Evolutionary conservation across 192 early-diverging fungal genomes (phyloP).

Genomic region (Linnemannia schmuckeri): DNA sequence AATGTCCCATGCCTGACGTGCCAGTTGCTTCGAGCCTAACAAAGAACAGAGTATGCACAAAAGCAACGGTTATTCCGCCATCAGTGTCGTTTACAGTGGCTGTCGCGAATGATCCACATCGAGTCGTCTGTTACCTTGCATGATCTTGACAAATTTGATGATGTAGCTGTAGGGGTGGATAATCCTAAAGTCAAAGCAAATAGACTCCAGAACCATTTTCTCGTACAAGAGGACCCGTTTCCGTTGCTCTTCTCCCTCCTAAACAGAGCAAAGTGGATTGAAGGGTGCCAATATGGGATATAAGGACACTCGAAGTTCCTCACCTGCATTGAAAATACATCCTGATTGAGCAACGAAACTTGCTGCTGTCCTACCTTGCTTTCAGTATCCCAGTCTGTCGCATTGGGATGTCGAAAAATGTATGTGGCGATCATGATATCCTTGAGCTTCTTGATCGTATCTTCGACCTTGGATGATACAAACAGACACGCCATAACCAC

Average conservation of each 20-base stretch:
- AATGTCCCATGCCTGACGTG: conserved; percentile 65
- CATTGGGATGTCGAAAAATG: conserved; percentile 61
- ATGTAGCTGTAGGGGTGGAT: conserved; percentile 77
- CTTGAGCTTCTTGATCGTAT: conserved; percentile 86
- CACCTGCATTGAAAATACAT: neutral
- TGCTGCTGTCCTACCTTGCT: conserved; percentile 53
- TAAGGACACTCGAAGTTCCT: neutral
- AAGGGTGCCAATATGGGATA: neutral
- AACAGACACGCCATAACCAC: conserved; percentile 75
- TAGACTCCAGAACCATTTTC: conserved; percentile 78
- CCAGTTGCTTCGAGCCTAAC: conserved; percentile 60
- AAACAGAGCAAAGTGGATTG: neutral
- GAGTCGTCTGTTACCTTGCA: conserved; percentile 63
- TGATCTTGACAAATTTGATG: conserved; percentile 78
- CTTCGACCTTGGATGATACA: conserved; percentile 89
- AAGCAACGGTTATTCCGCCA: neutral
- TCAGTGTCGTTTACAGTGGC: neutral
- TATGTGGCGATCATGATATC: conserved; percentile 81
- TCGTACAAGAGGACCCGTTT: conserved; percentile 75
- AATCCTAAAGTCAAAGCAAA: conserved; percentile 88
- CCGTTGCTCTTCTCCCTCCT: conserved; percentile 78
- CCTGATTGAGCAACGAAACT: neutral
- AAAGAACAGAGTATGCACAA: neutral
- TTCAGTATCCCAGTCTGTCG: conserved; percentile 68
- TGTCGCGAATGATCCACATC: neutral